Evolutionary conservation across 306 rosid species (phyloP), one percentile per base, ranked within the genome.

Genomic region (Astragalus membranaceus): DNA sequence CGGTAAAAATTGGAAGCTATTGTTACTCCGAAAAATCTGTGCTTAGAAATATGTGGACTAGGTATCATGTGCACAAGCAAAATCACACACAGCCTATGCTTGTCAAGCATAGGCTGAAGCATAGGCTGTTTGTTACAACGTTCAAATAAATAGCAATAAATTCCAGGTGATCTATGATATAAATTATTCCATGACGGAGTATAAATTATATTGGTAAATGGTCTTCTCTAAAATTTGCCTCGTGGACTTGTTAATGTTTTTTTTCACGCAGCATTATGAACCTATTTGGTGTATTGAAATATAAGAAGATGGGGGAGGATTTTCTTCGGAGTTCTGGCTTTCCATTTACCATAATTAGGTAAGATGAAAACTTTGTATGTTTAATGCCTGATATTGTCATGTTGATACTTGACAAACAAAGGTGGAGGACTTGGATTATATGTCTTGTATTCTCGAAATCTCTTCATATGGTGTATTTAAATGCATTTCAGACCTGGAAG

Each of bases 311-410:
- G 92, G 98, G 92, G 9, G 98, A 93, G 80, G 98, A 93, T 66
- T 85, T 85, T 84, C 96, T 93, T 69, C 82, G 52, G 46, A 75
- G 81, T 68, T 93, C 96, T 15, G 94, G 98, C 64, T 75, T 93
- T 81, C 96, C 98, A 57, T 93, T 68, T 85, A 90, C 98, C 60
- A 90, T 93, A 75, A 85, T 93, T 83, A 93, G 98, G 98, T 90
- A 61, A 58, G 83, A 32, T 10, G 59, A 67, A 64, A 36, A 51
- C 48, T 68, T 35, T 74, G 49, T 35, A 10, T 46, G 6, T 37
- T 72, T 42, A 10, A 36, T 32, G 37, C 39, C 10, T 39, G 48
- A 46, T 10, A 33, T 41, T 46, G 56, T 15, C 33, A 15, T 17
- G 29, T 58, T 78, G 50, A 59, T 51, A 51, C 64, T 51, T 64